These are phyloP conservation scores for Scenedesmus sp. DNA, from an alignment of 163 green algal genomes.

Conservation along the genomic window DNA sequence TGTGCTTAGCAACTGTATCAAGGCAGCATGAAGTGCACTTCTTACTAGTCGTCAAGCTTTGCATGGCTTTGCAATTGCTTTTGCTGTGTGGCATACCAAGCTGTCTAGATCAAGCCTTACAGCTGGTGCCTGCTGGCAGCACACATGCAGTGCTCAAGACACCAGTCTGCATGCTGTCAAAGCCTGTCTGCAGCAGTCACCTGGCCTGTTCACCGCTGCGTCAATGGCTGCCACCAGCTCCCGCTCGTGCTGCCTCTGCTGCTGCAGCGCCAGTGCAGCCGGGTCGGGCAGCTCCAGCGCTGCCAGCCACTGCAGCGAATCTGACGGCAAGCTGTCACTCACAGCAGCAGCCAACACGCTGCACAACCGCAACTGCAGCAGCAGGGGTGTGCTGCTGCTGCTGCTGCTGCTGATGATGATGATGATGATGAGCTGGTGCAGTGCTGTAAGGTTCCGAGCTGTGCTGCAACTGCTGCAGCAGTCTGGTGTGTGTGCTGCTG, in stretches of 20 bases:
- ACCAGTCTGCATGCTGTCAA: no score
- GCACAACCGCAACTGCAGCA: constrained; percentile 17
- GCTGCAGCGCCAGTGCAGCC: constrained; percentile 19
- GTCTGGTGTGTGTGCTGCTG: neutral
- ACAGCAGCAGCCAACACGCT: neutral
- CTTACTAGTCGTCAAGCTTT: no score
- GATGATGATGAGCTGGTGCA: no score
- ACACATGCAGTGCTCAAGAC: neutral
- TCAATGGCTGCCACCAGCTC: constrained; percentile 36
- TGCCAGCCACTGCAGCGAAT: constrained; percentile 39
- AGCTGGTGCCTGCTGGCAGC: neutral
- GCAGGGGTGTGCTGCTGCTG: neutral
- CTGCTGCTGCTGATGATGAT: constrained; percentile 28
- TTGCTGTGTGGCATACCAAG: no score
- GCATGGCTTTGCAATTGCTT: no score
- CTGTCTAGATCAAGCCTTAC: no score
- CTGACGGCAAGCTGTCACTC: neutral
- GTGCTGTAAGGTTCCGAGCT: neutral
- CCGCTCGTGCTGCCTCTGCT: constrained; percentile 25
- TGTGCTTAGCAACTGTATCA: no score
- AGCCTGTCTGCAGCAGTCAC: neutral
- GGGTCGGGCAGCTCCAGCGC: constrained; percentile 40
- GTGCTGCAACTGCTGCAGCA: neutral
- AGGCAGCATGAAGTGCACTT: no score
- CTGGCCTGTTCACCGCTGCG: constrained; percentile 7